These are phyloP conservation scores for Candida gigantensis DNA, from an alignment of 1,139 yeast species.

Conservation along the genomic window DNA sequence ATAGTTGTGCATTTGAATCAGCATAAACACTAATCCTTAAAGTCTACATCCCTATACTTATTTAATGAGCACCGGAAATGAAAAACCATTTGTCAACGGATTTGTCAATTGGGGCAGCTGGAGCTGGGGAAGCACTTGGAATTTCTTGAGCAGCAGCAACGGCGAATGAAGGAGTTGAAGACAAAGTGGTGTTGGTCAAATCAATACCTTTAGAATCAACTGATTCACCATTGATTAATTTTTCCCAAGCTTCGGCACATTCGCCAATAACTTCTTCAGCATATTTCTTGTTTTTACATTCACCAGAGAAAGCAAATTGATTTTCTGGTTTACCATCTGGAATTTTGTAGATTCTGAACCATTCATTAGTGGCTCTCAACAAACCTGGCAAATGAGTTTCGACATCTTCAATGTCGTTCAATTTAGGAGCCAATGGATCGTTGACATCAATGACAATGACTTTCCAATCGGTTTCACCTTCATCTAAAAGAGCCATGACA, in stretches of 20 bases:
- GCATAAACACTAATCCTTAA: background rate
- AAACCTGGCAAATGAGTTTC: conserved; percentile 82
- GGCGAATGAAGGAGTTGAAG: conserved; percentile 54
- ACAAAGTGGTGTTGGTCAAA: conserved; percentile 73
- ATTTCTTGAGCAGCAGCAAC: conserved; percentile 51
- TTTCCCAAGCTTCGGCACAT: conserved; percentile 80
- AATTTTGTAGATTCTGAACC: conserved; percentile 95
- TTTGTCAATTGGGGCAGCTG: conserved; percentile 94
- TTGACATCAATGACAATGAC: conserved; percentile 78
- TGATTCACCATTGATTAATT: conserved; percentile 56
- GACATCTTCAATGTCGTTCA: conserved; percentile 82
- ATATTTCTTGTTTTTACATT: conserved; percentile 67
- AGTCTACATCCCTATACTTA: no score
- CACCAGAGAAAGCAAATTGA: conserved; percentile 82
- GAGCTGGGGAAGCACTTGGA: conserved; percentile 68
- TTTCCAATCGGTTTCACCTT: conserved; percentile 98
- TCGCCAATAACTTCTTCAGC: conserved; percentile 73
- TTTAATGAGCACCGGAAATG: conserved; percentile 79
- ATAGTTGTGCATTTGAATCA: no score
- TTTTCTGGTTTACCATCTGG: conserved; percentile 93
- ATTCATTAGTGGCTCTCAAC: conserved; percentile 77
- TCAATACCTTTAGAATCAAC: conserved; percentile 55
- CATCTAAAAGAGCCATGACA: conserved; percentile 90
- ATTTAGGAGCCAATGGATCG: conserved; percentile 76
- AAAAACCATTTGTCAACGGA: conserved; percentile 98